phyloP scores from a whole-genome alignment of 129 eudicot species.

The Apium graveolens region DNA sequence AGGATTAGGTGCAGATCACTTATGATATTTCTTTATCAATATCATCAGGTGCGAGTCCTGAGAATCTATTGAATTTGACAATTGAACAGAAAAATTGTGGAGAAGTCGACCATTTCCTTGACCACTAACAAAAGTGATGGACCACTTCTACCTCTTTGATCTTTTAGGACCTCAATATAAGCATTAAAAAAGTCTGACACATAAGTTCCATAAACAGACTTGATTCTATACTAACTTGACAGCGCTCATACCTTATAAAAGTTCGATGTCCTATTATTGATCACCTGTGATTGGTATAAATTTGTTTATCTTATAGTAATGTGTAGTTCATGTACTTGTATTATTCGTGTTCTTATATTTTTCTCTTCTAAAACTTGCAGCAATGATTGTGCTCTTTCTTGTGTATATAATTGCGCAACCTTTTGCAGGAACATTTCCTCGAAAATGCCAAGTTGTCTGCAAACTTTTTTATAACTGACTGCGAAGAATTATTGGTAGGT shows the following conservation, averaged over 20 bases:
- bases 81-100: not conserved
- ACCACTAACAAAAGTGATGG: not conserved
- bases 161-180: not conserved
- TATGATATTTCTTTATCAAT: not conserved
- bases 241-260: not conserved
- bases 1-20: not conserved
- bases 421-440: constrained; percentile 65
- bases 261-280: not conserved
- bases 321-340: not conserved
- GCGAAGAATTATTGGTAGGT: constrained; percentile 81
- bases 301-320: not conserved
- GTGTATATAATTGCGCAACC: not conserved
- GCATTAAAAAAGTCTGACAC: not conserved
- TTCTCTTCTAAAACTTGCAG: not conserved
- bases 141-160: not conserved
- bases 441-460: constrained; percentile 79
- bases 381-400: not conserved
- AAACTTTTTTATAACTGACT: constrained; percentile 61
- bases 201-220: not conserved
- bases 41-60: not conserved
- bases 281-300: not conserved
- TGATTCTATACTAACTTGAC: not conserved
- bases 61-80: not conserved
- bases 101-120: not conserved
- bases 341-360: not conserved